A percentile compares a stretch with the other conserved stretches of the same genome.
Evolutionary conservation across 2,329 filamentous ascomycete genomes (phyloP).

Genomic region (Hymenotorrendiella dingleyae): DNA sequence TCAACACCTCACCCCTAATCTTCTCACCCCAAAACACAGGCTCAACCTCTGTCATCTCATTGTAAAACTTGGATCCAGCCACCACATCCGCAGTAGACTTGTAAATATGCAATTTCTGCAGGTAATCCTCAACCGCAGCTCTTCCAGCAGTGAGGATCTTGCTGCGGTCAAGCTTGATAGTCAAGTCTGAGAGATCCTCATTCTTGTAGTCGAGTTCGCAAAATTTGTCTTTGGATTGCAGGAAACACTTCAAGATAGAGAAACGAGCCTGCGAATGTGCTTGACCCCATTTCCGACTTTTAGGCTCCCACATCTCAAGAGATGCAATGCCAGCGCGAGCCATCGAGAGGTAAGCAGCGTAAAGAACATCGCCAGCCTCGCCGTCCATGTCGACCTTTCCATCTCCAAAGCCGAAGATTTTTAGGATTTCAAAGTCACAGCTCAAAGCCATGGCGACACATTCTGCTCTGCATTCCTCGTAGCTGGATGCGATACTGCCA

Average conservation of each 20-base stretch:
- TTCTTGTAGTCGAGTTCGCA: slow-evolving; percentile 68
- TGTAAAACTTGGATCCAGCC: slow-evolving; percentile 72
- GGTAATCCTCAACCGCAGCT: slow-evolving; percentile 73
- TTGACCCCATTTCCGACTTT: slow-evolving; percentile 86
- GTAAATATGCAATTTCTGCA: slow-evolving; percentile 89
- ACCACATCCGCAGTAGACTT: slow-evolving; percentile 84
- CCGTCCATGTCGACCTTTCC: slow-evolving; percentile 66
- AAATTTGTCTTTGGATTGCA: slow-evolving; percentile 80
- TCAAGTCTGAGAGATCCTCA: slow-evolving; percentile 71
- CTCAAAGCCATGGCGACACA: slow-evolving; percentile 87
- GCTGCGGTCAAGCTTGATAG: slow-evolving; percentile 73
- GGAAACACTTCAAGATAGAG: slow-evolving; percentile 78
- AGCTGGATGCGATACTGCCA: slow-evolving; percentile 77
- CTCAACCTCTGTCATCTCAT: slow-evolving; percentile 75
- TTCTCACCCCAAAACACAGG: slow-evolving; percentile 76
- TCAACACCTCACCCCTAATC: slow-evolving; percentile 68
- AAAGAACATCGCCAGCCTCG: slow-evolving; percentile 81
- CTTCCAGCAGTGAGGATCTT: slow-evolving; percentile 83
- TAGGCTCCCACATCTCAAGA: slow-evolving; percentile 92
- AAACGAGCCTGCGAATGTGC: slow-evolving; percentile 88
- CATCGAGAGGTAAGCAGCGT: slow-evolving; percentile 86
- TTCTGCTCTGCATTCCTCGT: slow-evolving; percentile 93
- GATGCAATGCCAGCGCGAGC: slow-evolving; percentile 84
- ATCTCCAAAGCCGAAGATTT: slow-evolving; percentile 88
- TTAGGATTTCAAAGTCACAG: slow-evolving; percentile 81